A percentile compares a stretch with the other conserved stretches of the same genome.
Evolutionary conservation across 192 early-diverging fungal species (phyloP).

Genomic region (Coemansia sp.): DNA sequence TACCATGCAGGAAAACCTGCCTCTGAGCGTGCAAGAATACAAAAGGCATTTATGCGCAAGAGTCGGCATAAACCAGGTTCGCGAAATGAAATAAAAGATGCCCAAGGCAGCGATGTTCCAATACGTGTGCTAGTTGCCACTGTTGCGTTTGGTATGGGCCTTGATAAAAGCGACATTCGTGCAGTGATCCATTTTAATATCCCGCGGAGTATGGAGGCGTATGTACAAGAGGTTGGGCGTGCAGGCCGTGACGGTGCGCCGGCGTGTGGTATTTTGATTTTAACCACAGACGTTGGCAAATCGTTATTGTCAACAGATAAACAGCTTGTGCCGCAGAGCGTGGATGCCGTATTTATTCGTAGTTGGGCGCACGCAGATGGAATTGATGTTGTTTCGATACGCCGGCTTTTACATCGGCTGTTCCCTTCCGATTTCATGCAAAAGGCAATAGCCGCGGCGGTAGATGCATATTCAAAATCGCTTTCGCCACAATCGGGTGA

Average conservation of each 20-base stretch:
- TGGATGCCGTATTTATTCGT: constrained; percentile 25
- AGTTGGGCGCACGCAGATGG: constrained; percentile 37
- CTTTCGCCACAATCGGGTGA: neutral
- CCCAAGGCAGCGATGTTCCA: constrained; percentile 4
- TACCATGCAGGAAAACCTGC: constrained; percentile 76
- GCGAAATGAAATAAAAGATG: neutral
- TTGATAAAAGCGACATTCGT: constrained; percentile 72
- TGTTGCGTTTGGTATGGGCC: constrained; percentile 75
- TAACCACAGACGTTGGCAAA: constrained; percentile 32
- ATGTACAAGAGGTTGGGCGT: constrained; percentile 75
- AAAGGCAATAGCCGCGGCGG: constrained; percentile 10
- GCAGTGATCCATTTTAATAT: constrained; percentile 72
- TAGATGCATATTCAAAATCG: neutral
- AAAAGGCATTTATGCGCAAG: constrained; percentile 65
- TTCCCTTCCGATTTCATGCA: constrained; percentile 29
- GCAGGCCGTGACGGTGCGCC: constrained; percentile 64
- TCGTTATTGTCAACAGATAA: neutral
- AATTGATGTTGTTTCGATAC: constrained; percentile 23
- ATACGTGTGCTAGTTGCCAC: constrained; percentile 73
- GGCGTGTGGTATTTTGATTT: constrained; percentile 55
- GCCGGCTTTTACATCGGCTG: constrained; percentile 23
- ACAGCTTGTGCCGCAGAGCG: neutral
- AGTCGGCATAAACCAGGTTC: constrained; percentile 7
- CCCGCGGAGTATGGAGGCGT: constrained; percentile 72
- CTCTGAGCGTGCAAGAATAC: constrained; percentile 61